Evolutionary conservation across 768 basidiomycete species (phyloP).

Genomic region (Hypholoma sublateritium): DNA sequence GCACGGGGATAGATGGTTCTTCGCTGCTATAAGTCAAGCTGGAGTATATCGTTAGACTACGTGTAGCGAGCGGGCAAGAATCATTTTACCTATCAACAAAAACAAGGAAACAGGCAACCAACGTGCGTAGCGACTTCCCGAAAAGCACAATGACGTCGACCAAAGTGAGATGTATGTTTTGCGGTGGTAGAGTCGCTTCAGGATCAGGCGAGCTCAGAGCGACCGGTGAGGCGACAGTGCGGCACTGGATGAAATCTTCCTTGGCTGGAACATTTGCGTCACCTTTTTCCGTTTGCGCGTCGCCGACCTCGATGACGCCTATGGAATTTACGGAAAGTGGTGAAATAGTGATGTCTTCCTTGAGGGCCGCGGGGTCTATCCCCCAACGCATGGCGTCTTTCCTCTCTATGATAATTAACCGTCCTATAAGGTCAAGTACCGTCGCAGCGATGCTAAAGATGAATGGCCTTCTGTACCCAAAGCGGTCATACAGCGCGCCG

Average conservation of each 20-base stretch:
- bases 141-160: slow-evolving; percentile 41
- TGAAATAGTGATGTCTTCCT: not conserved
- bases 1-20: slow-evolving; percentile 60
- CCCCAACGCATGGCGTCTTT: slow-evolving; percentile 50
- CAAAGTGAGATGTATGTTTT: slow-evolving; percentile 31
- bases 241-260: not conserved
- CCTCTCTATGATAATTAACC: slow-evolving; percentile 58
- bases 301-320: no score
- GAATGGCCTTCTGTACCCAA: slow-evolving; percentile 63
- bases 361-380: slow-evolving; percentile 33
- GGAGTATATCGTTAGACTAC: not conserved
- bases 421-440: slow-evolving; percentile 49
- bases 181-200: not conserved
- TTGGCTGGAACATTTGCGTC: not conserved
- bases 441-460: slow-evolving; percentile 49
- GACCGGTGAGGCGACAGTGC: not conserved
- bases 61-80: not conserved
- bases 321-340: not conserved
- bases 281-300: no score
- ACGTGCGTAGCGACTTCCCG: slow-evolving; percentile 46
- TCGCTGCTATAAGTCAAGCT: slow-evolving; percentile 49
- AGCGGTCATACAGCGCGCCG: slow-evolving; percentile 51
- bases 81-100: slow-evolving; percentile 55
- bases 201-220: not conserved
- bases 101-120: slow-evolving; percentile 42